Conservation (phyloP, 345 rosid genomes). For the Hypericum androsaemum region DNA sequence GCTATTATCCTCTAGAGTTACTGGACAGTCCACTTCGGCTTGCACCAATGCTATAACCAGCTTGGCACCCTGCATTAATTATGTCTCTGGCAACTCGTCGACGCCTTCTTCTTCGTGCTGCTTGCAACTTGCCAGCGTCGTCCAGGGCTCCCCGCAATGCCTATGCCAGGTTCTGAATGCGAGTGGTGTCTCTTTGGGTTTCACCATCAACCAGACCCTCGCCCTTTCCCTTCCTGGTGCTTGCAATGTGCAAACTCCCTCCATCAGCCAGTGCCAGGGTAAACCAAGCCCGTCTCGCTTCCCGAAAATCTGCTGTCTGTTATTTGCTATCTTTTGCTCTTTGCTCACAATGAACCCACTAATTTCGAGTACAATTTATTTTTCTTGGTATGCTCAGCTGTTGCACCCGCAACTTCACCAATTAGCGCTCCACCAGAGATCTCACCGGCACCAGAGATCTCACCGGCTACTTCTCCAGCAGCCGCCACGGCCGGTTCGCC, state of each 20-base stretch:
- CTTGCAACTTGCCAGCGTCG: slow-evolving; percentile 44
- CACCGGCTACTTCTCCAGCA: too few species aligned
- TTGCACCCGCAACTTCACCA: slow-evolving; percentile 27
- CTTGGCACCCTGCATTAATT: slow-evolving; percentile 48
- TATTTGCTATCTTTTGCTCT: too few species aligned
- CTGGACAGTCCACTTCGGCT: slow-evolving; percentile 21
- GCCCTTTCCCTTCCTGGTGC: slow-evolving; percentile 57
- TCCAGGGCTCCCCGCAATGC: slow-evolving; percentile 53
- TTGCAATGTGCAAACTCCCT: slow-evolving; percentile 51
- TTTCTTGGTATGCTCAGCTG: slow-evolving; percentile 18
- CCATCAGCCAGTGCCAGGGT: slow-evolving; percentile 56
- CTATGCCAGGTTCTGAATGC: slow-evolving; percentile 47
- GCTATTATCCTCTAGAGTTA: slow-evolving; percentile 20
- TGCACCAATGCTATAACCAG: slow-evolving; percentile 29
- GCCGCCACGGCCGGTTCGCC: slow-evolving; percentile 32
- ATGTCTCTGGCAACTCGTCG: slow-evolving; percentile 49
- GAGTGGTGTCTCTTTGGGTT: slow-evolving; percentile 36
- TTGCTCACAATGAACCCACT: not conserved
- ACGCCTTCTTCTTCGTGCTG: slow-evolving; percentile 58
- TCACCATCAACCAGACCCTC: slow-evolving; percentile 52
- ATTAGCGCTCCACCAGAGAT: too few species aligned
- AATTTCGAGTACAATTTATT: not conserved
- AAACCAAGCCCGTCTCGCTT: slow-evolving; percentile 1
- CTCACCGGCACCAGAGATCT: too few species aligned
- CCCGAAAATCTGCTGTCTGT: not conserved